These are phyloP conservation scores for Erodium moschatum DNA, from an alignment of 441 rosid species.

Conservation along the genomic window DNA sequence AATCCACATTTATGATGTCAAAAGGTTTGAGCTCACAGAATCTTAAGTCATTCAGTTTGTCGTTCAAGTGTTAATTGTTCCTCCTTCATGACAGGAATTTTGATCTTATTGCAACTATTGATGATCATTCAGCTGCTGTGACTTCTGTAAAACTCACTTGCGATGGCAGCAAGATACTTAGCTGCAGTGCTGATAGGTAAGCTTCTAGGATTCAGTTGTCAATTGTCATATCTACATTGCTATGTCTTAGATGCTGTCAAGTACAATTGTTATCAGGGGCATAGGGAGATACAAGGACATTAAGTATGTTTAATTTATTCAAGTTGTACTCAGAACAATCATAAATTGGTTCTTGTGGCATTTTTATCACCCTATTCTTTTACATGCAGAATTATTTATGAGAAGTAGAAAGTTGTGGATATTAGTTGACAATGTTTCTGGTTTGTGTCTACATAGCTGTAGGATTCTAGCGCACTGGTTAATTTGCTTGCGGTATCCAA, in stretches of 20 bases:
- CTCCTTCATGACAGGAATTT: conserved; percentile 51
- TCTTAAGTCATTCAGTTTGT: conserved; percentile 21
- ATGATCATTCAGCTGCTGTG: conserved; percentile 71
- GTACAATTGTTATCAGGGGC: not conserved
- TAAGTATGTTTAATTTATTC: conserved; percentile 5
- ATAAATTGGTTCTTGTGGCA: conserved; percentile 11
- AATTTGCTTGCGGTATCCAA: not conserved
- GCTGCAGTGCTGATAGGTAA: conserved; percentile 81
- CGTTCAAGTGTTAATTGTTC: conserved; percentile 19
- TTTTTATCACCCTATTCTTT: conserved; percentile 16
- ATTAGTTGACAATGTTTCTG: not conserved
- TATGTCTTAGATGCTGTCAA: not conserved
- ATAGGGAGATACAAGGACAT: conserved; percentile 6
- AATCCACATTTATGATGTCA: conserved; percentile 64
- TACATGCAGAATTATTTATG: conserved; percentile 2
- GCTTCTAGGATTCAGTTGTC: conserved; percentile 15
- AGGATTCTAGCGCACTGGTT: not conserved
- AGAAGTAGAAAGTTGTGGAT: not conserved
- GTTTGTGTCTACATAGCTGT: conserved; percentile 12
- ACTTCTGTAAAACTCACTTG: conserved; percentile 59
- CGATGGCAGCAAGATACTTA: conserved; percentile 50
- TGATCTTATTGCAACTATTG: conserved; percentile 49
- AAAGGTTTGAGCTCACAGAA: conserved; percentile 41
- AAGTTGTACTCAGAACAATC: conserved; percentile 3
- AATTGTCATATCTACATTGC: not conserved